Base-by-base conservation (phyloP, 2,329 filamentous ascomycete genomes). In the Fusarium avenaceum region DNA sequence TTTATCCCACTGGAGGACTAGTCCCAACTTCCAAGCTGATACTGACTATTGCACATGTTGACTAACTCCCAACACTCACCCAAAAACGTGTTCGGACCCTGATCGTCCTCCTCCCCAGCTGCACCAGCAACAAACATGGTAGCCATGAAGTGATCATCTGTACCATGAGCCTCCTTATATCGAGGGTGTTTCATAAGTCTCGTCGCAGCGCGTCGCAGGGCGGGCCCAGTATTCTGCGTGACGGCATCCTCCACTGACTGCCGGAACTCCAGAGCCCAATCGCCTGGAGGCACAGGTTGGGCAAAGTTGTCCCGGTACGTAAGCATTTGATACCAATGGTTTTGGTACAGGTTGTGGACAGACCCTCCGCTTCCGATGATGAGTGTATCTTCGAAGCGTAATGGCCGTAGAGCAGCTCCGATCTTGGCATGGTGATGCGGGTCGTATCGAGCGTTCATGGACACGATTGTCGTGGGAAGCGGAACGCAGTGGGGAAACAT, bases 291-390 rank as follows among this genome's bases (percentile, higher is more conserved):
- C 1, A 46, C 42, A 7, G 40, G 40, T 15, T 54, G 51, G 1
- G 51, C 51, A 22, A 47, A 54, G n/a, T 54, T 54, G 9, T 54
- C 51, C 38, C 30, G 14, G 20, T 46, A 46, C 4, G 22, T 47
- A 26, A 91, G 73, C 89, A 92, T 91, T 4, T 87, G 88, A 2
- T 72, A 77, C 89, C 89, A 92, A 46, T 82, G 74, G 74, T 92
- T 92, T 28, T 89, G 85, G 75, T 89, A 92, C 4, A 92, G 83
- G 71, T 92, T 92, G 76, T 92, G 89, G 2, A 92, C 89, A 1
- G 89, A 85, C 45, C 89, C 89, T 17, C 90, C 81, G 15, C 77
- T 80, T n/a, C 86, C 86, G 62, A 88, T 83, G 57, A 92, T 76
- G 3, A 92, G 83, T 33, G 69, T 67, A 6, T 57, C 61, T 15